Evolutionary conservation across 108 stramenopile species (phyloP), one percentile per base, ranked within the genome.

Genomic region (Discostella pseudostelligera): DNA sequence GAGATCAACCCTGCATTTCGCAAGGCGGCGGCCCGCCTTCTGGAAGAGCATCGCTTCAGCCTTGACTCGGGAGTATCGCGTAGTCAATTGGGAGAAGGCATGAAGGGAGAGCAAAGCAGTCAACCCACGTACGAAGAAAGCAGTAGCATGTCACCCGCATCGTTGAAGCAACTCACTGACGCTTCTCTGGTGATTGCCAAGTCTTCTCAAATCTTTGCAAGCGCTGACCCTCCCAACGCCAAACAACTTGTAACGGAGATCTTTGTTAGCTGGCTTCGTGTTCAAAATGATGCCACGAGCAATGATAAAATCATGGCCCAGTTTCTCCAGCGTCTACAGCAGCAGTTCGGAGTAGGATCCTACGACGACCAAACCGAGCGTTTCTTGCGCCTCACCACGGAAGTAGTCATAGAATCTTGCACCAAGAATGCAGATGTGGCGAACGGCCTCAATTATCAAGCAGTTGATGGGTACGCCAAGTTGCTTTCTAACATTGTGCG

Each of bases 211-310:
- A 70, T 47, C 47, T 85, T 86, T 40, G 67, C 87, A 5, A 61
- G 67, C 13, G 85, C 78, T 35, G 96, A 95, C 59, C 90, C 93
- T 17, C 83, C 82, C 8, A 85, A 78, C 72, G 82, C 90, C 1
- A 82, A 84, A 43, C 86, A 92, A 56, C 92, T 96, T 54, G 95
- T 98, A 39, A 88, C 96, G 6, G 67, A 75, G 8, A 74, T 99
- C 49, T 67, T 99, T 59, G 96, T 98, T 36, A 80, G 88, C 62
- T 99, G 99, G 99, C 87, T 99, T 55, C 94, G 94, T 39, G 66
- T 99, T 21, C 85, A 95, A 54, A 89, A 59, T 56, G 96, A 98
- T 14, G 85, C 81, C 5, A 61, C 82, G 1, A 75, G 83, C 13
- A 95, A 85, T 69, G 97, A 99, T 65, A 94, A 95, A 66, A 81